Evolutionary conservation across 345 rosid species (phyloP).

Genomic region (Eucalyptus guilfoylei): DNA sequence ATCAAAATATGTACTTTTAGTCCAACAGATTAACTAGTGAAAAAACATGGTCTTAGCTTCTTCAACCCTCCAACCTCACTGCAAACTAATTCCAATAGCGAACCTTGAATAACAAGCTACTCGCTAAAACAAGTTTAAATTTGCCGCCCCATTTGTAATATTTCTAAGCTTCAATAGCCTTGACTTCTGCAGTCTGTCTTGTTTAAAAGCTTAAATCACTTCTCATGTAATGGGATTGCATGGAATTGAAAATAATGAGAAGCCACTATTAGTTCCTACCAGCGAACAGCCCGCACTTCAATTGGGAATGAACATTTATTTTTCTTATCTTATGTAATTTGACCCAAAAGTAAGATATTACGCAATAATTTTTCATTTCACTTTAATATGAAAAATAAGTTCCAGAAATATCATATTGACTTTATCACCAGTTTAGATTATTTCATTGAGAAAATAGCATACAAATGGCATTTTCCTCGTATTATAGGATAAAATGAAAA

Average conservation of each 20-base stretch:
- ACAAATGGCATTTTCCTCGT: neutral
- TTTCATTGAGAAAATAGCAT: neutral
- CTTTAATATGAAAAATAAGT: neutral
- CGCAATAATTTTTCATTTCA: neutral
- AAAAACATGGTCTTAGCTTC: neutral
- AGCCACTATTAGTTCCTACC: neutral
- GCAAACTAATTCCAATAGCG: neutral
- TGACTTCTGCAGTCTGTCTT: neutral
- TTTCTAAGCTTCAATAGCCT: neutral
- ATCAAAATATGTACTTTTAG: neutral
- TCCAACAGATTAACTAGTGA: neutral
- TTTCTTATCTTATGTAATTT: neutral
- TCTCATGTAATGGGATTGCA: neutral
- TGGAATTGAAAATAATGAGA: neutral
- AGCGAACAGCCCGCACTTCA: neutral
- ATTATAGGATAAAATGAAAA: neutral
- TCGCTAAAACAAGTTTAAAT: neutral
- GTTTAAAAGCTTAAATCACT: neutral
- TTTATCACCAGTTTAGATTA: neutral
- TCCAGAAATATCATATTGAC: neutral
- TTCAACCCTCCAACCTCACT: neutral
- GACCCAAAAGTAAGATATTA: neutral
- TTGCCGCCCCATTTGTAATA: neutral
- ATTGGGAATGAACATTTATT: neutral
- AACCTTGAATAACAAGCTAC: neutral